These are phyloP conservation scores for Limtongia smithiae DNA, from an alignment of 805 yeast species.

Conservation along the genomic window DNA sequence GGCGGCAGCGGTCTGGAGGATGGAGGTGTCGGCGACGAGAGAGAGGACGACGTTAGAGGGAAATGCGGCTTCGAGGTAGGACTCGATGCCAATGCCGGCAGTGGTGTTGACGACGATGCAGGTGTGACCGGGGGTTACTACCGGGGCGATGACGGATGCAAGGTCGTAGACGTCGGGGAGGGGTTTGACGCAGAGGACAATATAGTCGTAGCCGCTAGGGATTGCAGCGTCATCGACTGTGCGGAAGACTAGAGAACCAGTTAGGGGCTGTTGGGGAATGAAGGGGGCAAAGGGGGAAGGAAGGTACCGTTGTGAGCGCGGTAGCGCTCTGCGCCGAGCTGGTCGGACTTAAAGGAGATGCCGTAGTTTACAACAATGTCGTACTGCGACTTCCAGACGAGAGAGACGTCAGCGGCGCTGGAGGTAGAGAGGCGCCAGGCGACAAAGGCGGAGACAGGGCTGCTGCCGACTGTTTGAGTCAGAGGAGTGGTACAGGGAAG, in stretches of 20 bases:
- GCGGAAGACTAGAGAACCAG: conserved; percentile 28
- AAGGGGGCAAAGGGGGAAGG: background rate
- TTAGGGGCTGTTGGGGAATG: background rate
- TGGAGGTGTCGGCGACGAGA: conserved; percentile 48
- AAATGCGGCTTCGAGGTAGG: conserved; percentile 50
- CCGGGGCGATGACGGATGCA: conserved; percentile 51
- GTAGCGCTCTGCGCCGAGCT: conserved; percentile 18
- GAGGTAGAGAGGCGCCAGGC: conserved; percentile 29
- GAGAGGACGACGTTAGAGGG: conserved; percentile 54
- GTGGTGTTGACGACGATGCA: conserved; percentile 48
- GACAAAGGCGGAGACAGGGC: conserved; percentile 28
- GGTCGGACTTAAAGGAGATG: conserved; percentile 22
- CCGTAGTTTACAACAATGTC: conserved; percentile 28
- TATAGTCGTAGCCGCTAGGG: conserved; percentile 49
- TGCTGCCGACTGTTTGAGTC: conserved; percentile 29
- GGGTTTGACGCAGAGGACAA: conserved; percentile 60
- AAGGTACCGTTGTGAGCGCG: conserved; percentile 17
- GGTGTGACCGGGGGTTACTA: conserved; percentile 47
- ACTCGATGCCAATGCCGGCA: conserved; percentile 60
- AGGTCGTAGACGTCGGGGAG: conserved; percentile 58
- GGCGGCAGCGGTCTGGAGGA: conserved; percentile 26
- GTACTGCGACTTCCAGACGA: conserved; percentile 28
- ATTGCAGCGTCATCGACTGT: conserved; percentile 30
- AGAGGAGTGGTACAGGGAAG: background rate
- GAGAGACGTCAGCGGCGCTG: conserved; percentile 26